Conservation (phyloP, 2,329 filamentous ascomycete genomes). For the Rhynchosporium graminicola region DNA sequence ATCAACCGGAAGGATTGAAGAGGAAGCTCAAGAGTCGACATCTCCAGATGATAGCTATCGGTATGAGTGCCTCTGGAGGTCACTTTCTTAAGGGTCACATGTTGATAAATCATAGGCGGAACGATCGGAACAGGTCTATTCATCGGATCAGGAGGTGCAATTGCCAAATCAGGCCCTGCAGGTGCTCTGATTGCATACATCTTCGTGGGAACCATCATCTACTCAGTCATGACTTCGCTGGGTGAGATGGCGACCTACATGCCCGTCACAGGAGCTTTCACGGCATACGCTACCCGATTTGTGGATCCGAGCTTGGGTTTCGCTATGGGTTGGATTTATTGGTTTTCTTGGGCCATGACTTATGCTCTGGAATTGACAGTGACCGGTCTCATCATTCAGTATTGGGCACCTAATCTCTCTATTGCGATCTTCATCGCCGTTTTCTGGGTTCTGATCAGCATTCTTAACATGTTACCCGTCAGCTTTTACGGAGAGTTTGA, state of each 20-base stretch:
- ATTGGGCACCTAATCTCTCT: constrained; percentile 63
- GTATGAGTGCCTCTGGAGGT: constrained; percentile 31
- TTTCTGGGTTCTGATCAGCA: constrained; percentile 71
- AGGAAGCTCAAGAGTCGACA: constrained; percentile 56
- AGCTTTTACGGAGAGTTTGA: constrained; percentile 75
- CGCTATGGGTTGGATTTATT: constrained; percentile 81
- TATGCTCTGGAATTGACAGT: constrained; percentile 73
- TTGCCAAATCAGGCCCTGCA: constrained; percentile 64
- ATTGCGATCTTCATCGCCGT: constrained; percentile 73
- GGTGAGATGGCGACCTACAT: constrained; percentile 78
- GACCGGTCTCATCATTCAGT: constrained; percentile 73
- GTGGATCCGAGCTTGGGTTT: constrained; percentile 73
- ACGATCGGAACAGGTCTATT: constrained; percentile 75
- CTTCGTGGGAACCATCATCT: constrained; percentile 72
- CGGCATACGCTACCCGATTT: constrained; percentile 74
- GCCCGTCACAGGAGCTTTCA: constrained; percentile 75
- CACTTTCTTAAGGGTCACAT: neutral
- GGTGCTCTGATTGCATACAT: constrained; percentile 68
- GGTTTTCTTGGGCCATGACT: constrained; percentile 75
- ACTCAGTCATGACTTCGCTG: constrained; percentile 70
- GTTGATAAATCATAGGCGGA: constrained; percentile 45
- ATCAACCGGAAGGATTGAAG: constrained; percentile 26
- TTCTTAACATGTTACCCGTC: constrained; percentile 70
- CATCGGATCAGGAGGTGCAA: constrained; percentile 63
- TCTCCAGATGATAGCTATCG: constrained; percentile 68